Base-by-base conservation (phyloP, 352 stramenopile genomes). In the Globisporangium solare region DNA sequence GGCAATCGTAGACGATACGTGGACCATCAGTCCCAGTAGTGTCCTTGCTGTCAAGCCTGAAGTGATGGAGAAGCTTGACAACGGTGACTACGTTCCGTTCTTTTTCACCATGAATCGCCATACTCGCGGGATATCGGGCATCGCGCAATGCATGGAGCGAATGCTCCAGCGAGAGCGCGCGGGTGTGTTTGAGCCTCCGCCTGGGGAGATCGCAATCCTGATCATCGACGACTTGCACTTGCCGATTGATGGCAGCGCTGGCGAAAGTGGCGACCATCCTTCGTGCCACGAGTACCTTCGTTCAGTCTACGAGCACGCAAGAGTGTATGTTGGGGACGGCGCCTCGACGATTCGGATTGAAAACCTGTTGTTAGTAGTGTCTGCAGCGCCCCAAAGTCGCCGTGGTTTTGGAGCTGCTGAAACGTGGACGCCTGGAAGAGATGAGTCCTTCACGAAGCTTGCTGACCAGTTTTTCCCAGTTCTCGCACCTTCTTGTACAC, bases 171-270 rank as follows among this genome's bases (percentile, higher is more conserved):
- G 76, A 2, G 76, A 87, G 54, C 67, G 74, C 4, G 76, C 64
- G 2, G 59, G 60, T 0, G 60, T 85, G 22, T 83, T 66, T 24
- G 76, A 87, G 47, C 74, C 76, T 10, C 76, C 76, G 8, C 71
- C 76, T 15, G 76, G 76, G 0, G 85, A 87, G 49, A 61, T 73
- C 8, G 72, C 73, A 15, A 31, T 85, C 6, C 50, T 87, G 13
- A 66, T 87, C 24, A 55, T 87, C 31, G 76, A 87, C 22, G 76
- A 87, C 40, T 55, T 87, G 21, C 74, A 87, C 21, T 49, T 87
- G 6, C 60, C 74, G 27, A 37, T 47, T 8, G 41, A 56, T 13
- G 39, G 3, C 20, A 31, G 6, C 18, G 1, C 8, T 40, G 32
- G 17, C 0, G 21, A 42, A 12, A 18, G 52, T 0, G 12, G 22